These are phyloP conservation scores for Geotrichum phurueaensis DNA, from an alignment of 1,139 yeast species.

Conservation along the genomic window DNA sequence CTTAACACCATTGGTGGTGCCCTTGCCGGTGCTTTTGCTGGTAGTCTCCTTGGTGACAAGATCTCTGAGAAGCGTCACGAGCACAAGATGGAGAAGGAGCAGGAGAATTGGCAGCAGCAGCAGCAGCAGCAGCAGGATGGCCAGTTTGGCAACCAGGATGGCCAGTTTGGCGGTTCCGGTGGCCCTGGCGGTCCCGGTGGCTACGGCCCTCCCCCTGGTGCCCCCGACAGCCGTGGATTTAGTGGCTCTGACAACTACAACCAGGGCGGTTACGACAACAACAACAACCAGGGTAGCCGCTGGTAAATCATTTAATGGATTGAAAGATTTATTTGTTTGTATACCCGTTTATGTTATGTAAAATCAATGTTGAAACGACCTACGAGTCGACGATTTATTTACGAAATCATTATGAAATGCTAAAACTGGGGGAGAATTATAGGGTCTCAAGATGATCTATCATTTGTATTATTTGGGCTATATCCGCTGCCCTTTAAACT, in stretches of 20 bases:
- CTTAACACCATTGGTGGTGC: slow-evolving; percentile 55
- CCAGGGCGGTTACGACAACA: slow-evolving; percentile 17
- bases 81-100: slow-evolving; percentile 23
- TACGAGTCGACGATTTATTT: background rate
- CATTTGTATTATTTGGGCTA: too few relatives aligned
- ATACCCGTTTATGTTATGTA: too few relatives aligned
- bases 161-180: slow-evolving; percentile 20
- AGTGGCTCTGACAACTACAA: slow-evolving; percentile 13
- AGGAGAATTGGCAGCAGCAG: slow-evolving; percentile 21
- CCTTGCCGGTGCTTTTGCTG: slow-evolving; percentile 54
- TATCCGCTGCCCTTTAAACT: too few relatives aligned
- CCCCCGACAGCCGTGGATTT: slow-evolving; percentile 12
- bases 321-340: background rate
- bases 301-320: slow-evolving; percentile 1
- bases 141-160: slow-evolving; percentile 20
- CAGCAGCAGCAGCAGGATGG: slow-evolving; percentile 19
- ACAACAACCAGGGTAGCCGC: slow-evolving; percentile 17
- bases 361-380: background rate
- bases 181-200: slow-evolving; percentile 23
- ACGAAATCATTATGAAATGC: too few relatives aligned
- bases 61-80: slow-evolving; percentile 23
- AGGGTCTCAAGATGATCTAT: too few relatives aligned
- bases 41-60: slow-evolving; percentile 48
- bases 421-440: too few relatives aligned
- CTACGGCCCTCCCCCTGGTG: slow-evolving; percentile 12